Percentiles rank a stretch among this genome's conserved stretches.
These are phyloP conservation scores for Phanerochaete sordida DNA, from an alignment of 768 basidiomycete genomes.

Conservation along the genomic window DNA sequence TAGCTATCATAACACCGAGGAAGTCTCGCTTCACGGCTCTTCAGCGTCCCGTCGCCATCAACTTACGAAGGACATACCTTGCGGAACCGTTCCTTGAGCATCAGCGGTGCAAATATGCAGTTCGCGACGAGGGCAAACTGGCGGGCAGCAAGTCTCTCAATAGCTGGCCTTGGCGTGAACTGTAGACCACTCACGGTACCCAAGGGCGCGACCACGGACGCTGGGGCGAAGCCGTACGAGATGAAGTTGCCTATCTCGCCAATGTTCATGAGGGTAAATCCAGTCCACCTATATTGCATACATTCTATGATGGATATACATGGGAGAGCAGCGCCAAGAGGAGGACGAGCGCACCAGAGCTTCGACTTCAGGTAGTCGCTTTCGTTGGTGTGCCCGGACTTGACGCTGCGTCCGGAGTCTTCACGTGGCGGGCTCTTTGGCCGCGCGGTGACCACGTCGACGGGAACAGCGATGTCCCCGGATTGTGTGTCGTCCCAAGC, in stretches of 20 bases:
- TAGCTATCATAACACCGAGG: conserved; percentile 72
- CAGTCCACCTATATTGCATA: conserved; percentile 68
- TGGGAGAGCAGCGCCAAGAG: not conserved
- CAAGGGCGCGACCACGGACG: conserved; percentile 90
- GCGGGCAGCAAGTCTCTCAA: not conserved
- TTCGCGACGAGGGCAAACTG: conserved; percentile 94
- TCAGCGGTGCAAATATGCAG: conserved; percentile 86
- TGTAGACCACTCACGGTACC: conserved; percentile 75
- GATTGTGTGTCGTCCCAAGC: not conserved
- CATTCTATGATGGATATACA: not conserved
- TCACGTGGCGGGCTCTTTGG: conserved; percentile 8
- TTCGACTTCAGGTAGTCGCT: conserved; percentile 80
- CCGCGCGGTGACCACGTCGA: conserved; percentile 10
- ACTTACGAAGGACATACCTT: conserved; percentile 40
- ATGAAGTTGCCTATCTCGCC: conserved; percentile 91
- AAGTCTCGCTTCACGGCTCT: conserved; percentile 56
- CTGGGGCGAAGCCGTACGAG: conserved; percentile 87
- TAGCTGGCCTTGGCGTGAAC: not conserved
- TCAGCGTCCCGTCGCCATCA: conserved; percentile 15
- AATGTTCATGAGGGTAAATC: conserved; percentile 84
- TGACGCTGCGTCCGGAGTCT: not conserved
- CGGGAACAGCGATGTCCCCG: conserved; percentile 2
- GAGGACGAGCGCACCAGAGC: conserved; percentile 55
- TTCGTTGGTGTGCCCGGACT: conserved; percentile 34
- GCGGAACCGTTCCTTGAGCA: conserved; percentile 81